These are phyloP conservation scores for Leishmania mexicana DNA, from an alignment of 208 protist genomes.

Conservation along the genomic window DNA sequence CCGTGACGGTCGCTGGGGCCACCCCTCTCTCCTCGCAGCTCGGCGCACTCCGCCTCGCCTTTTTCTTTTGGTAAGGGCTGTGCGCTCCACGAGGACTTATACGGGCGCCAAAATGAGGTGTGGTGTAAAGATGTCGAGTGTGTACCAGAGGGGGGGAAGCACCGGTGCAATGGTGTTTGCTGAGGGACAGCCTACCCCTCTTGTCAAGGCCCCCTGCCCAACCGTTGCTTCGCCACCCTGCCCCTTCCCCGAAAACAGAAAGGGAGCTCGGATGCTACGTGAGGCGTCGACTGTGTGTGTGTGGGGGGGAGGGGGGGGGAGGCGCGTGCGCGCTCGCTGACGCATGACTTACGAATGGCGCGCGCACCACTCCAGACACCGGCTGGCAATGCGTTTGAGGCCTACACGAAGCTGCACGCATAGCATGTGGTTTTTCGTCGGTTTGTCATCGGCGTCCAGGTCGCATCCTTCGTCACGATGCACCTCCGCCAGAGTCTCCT, in stretches of 20 bases:
- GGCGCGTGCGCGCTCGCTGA: neutral
- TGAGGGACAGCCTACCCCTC: neutral
- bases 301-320: no score
- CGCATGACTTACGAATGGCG: conserved; percentile 1
- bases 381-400: conserved; percentile 72
- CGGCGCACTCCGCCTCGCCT: neutral
- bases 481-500: conserved; percentile 39
- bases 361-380: conserved; percentile 58
- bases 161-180: neutral
- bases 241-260: neutral
- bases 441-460: conserved; percentile 8
- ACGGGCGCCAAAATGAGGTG: neutral
- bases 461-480: conserved; percentile 7
- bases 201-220: neutral
- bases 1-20: neutral
- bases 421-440: conserved; percentile 47
- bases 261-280: neutral
- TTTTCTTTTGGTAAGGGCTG: neutral
- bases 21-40: neutral
- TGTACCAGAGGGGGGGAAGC: neutral
- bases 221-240: neutral
- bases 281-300: neutral
- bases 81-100: neutral
- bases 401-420: conserved; percentile 66
- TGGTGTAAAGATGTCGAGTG: neutral